These are phyloP conservation scores for Vigna unguiculata DNA, from an alignment of 306 rosid genomes.

Conservation along the genomic window DNA sequence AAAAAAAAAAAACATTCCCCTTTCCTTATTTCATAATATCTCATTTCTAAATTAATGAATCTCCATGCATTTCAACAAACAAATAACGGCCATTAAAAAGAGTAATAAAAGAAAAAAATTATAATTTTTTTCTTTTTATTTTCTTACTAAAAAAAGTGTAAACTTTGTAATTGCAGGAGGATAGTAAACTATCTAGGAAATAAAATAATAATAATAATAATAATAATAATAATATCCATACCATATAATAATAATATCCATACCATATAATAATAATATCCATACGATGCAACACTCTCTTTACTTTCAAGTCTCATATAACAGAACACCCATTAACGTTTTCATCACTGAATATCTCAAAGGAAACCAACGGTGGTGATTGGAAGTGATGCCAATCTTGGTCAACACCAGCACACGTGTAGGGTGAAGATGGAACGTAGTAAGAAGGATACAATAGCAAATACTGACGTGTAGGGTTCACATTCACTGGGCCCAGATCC, in stretches of 20 bases:
- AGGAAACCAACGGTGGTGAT: conserved; percentile 47
- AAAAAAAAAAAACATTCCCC: too few species aligned
- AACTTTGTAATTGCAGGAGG: too few species aligned
- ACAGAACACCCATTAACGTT: conserved; percentile 76
- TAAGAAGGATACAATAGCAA: conserved; percentile 42
- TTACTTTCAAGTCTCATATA: conserved; percentile 58
- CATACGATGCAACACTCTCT: conserved; percentile 22
- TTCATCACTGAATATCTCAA: conserved; percentile 87
- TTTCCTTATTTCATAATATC: not conserved
- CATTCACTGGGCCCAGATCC: conserved; percentile 49
- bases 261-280: conserved; percentile 15
- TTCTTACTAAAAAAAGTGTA: too few species aligned
- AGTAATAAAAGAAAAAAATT: not conserved
- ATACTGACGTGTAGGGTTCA: conserved; percentile 55
- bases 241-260: conserved; percentile 14
- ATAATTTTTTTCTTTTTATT: too few species aligned
- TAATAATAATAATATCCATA: conserved; percentile 13
- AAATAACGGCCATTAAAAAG: not conserved
- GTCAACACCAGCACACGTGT: conserved; percentile 49
- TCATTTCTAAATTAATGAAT: not conserved
- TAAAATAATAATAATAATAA: not conserved
- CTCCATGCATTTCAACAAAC: not conserved
- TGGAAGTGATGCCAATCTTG: conserved; percentile 47
- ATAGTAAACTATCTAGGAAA: not conserved
- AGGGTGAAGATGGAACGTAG: conserved; percentile 51